Evolutionary conservation across 2,329 filamentous ascomycete species (phyloP).

Genomic region (Colletotrichum sp.): DNA sequence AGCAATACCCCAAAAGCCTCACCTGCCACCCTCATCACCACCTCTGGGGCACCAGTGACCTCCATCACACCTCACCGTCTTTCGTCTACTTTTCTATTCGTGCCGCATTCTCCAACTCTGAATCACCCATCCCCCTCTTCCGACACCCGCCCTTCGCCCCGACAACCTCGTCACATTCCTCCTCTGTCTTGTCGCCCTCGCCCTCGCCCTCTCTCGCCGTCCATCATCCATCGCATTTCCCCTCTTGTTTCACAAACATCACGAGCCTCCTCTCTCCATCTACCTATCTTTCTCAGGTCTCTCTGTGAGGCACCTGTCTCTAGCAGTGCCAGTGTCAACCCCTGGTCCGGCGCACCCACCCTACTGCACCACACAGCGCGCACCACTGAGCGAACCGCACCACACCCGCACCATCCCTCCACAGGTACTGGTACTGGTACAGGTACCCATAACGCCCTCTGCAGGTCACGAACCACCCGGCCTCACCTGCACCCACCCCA

Average conservation of each 20-base stretch:
- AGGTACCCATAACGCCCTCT: background rate
- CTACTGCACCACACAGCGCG: background rate
- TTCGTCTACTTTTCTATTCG: background rate
- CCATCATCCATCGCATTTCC: background rate
- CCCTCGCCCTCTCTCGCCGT: background rate
- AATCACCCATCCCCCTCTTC: background rate
- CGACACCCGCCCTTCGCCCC: background rate
- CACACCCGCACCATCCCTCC: background rate
- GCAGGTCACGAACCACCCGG: slow-evolving; percentile 19
- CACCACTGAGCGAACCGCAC: slow-evolving; percentile 9
- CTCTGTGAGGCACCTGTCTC: background rate
- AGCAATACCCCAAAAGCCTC: background rate
- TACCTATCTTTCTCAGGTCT: background rate
- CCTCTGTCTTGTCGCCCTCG: background rate
- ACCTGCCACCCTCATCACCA: background rate
- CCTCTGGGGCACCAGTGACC: background rate
- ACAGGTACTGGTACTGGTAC: background rate
- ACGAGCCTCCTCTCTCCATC: slow-evolving; percentile 2
- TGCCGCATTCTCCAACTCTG: background rate
- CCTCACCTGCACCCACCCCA: background rate
- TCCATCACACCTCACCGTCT: background rate
- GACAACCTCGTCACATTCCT: background rate
- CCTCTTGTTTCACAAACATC: slow-evolving; percentile 18
- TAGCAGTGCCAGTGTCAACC: background rate
- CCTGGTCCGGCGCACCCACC: slow-evolving; percentile 6